phyloP scores from a whole-genome alignment of 2,329 filamentous ascomycete genomes.

The Seiridium unicorne region DNA sequence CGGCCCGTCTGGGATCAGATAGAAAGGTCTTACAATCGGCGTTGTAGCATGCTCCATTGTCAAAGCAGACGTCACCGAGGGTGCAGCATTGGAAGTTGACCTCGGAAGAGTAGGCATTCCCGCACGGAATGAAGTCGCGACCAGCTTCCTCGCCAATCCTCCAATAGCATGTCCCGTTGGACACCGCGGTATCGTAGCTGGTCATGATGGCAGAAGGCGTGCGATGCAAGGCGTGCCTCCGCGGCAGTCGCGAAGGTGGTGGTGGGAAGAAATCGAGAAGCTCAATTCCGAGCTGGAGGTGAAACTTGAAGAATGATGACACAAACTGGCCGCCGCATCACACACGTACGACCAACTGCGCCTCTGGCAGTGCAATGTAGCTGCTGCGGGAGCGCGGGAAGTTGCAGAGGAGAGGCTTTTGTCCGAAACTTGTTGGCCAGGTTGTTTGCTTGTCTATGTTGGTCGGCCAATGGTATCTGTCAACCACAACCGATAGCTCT shows the following conservation, averaged over 20 bases:
- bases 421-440: not conserved
- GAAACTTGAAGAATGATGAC: not conserved
- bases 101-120: constrained; percentile 13
- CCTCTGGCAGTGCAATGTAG: not conserved
- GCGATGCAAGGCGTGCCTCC: not conserved
- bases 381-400: not conserved
- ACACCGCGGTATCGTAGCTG: constrained; percentile 8
- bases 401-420: not conserved
- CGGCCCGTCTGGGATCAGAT: constrained; percentile 12
- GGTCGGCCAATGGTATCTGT: not conserved
- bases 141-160: constrained; percentile 12
- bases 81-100: constrained; percentile 18
- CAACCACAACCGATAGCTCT: not conserved
- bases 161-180: constrained; percentile 19
- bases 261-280: not conserved
- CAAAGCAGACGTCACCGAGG: constrained; percentile 16
- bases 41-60: constrained; percentile 17
- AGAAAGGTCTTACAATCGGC: constrained; percentile 16
- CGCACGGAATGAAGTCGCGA: constrained; percentile 19
- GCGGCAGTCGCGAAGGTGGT: not conserved
- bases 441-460: constrained; percentile 2
- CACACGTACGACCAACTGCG: not conserved
- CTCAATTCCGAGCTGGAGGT: not conserved
- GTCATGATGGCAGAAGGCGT: not conserved
- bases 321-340: not conserved